phyloP scores from a whole-genome alignment of 192 early-diverging fungal genomes.

The Spinellus fusiger region DNA sequence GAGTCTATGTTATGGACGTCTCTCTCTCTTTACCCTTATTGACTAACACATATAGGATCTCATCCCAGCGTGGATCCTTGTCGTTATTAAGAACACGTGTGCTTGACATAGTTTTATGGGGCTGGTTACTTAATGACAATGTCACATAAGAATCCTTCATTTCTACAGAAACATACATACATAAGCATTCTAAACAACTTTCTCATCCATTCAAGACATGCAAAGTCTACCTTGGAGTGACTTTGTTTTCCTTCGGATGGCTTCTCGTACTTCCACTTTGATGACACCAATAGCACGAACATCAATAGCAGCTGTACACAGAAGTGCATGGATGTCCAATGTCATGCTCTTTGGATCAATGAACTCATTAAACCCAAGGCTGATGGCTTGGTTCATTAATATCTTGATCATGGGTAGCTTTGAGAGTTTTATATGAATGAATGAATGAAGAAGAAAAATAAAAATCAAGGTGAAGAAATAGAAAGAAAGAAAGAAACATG shows the following conservation, averaged over 20 bases:
- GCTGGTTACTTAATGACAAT: slow-evolving; percentile 14
- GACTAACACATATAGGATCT: slow-evolving; percentile 16
- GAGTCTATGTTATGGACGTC: background rate
- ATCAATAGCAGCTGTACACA: slow-evolving; percentile 7
- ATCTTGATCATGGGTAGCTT: slow-evolving; percentile 19
- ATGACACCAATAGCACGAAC: slow-evolving; percentile 20
- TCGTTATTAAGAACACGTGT: slow-evolving; percentile 25
- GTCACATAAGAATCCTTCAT: slow-evolving; percentile 24
- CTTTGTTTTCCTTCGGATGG: background rate
- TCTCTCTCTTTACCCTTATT: slow-evolving; percentile 1
- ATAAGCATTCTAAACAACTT: background rate
- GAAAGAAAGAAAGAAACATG: background rate
- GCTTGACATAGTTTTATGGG: slow-evolving; percentile 10
- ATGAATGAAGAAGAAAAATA: background rate
- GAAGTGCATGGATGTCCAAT: slow-evolving; percentile 11
- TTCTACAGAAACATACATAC: background rate
- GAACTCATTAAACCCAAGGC: slow-evolving; percentile 9
- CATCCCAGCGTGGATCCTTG: slow-evolving; percentile 24
- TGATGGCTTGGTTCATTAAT: slow-evolving; percentile 18
- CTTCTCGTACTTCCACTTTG: slow-evolving; percentile 25
- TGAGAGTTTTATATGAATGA: no score
- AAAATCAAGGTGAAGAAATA: background rate
- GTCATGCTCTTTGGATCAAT: slow-evolving; percentile 28
- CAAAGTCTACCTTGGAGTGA: slow-evolving; percentile 3
- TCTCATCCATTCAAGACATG: background rate